phyloP scores from a whole-genome alignment of 352 stramenopile genomes.

The Phytophthora megakarya region DNA sequence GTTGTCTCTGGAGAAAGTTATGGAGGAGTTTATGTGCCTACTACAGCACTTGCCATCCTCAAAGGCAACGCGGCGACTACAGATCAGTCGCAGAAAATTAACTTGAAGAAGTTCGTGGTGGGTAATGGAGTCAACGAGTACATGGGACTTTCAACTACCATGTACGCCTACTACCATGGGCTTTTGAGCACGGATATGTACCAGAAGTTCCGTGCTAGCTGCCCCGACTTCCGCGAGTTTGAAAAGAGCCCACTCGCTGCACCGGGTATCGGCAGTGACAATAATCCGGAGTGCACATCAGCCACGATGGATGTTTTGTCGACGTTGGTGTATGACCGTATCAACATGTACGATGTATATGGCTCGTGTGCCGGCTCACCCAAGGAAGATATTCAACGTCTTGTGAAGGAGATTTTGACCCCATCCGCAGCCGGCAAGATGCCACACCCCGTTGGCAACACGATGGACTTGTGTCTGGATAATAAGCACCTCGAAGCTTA shows the following conservation, averaged over 20 bases:
- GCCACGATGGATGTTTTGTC: constrained; percentile 37
- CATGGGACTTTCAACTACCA: constrained; percentile 54
- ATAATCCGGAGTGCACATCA: constrained; percentile 34
- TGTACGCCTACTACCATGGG: constrained; percentile 85
- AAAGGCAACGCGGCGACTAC: constrained; percentile 42
- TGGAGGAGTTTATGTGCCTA: constrained; percentile 81
- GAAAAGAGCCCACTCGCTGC: constrained; percentile 31
- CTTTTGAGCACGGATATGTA: constrained; percentile 76
- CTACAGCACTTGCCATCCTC: constrained; percentile 59
- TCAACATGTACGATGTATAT: constrained; percentile 81
- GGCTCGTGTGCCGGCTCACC: constrained; percentile 50
- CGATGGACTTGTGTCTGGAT: constrained; percentile 71
- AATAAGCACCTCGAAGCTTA: constrained; percentile 64
- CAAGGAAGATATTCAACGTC: constrained; percentile 50
- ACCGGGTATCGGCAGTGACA: constrained; percentile 13
- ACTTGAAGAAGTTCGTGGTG: constrained; percentile 91
- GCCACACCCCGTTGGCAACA: constrained; percentile 73
- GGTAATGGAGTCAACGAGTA: constrained; percentile 75
- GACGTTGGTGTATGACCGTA: constrained; percentile 45
- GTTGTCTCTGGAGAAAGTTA: constrained; percentile 84
- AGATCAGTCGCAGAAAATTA: constrained; percentile 41
- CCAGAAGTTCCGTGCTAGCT: constrained; percentile 52
- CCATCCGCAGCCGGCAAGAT: constrained; percentile 35
- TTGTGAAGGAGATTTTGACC: constrained; percentile 53
- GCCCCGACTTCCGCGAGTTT: constrained; percentile 54